A percentile compares a stretch with the other conserved stretches of the same genome.
phyloP scores from a whole-genome alignment of 768 basidiomycete genomes.

The Lactarius evosmus region DNA sequence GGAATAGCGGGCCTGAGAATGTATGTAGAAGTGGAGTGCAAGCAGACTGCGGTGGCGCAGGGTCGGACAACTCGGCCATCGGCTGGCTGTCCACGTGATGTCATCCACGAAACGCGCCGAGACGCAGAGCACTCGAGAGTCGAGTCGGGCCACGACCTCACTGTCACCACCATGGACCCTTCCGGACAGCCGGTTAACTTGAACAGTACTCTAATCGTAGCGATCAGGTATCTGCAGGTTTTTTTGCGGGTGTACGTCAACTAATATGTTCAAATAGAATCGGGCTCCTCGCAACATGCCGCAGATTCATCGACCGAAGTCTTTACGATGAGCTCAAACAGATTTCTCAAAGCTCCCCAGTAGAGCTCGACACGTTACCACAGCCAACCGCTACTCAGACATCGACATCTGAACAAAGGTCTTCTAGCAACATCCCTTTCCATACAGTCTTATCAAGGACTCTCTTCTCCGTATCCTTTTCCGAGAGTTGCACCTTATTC shows the following conservation, averaged over 20 bases:
- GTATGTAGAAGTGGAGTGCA: too few species aligned
- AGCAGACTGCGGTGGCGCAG: too few species aligned
- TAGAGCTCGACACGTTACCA: slow-evolving; percentile 25
- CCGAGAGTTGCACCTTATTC: slow-evolving; percentile 73
- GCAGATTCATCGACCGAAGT: slow-evolving; percentile 23
- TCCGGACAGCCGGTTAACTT: not conserved
- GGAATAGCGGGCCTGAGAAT: too few species aligned
- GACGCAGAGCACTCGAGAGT: too few species aligned
- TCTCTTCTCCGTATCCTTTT: slow-evolving; percentile 67
- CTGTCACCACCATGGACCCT: not conserved
- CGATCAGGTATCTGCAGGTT: not conserved
- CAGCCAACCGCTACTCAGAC: slow-evolving; percentile 11
- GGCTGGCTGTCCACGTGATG: too few species aligned
- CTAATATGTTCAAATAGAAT: slow-evolving; percentile 15
- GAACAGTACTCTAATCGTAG: slow-evolving; percentile 7
- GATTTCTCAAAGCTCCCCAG: slow-evolving; percentile 9
- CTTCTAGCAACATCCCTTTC: slow-evolving; percentile 30
- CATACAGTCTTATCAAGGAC: slow-evolving; percentile 57
- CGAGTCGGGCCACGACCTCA: not conserved
- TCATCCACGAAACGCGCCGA: too few species aligned
- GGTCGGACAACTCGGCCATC: too few species aligned
- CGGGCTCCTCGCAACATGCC: slow-evolving; percentile 24
- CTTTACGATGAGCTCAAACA: slow-evolving; percentile 26
- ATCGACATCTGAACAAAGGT: slow-evolving; percentile 16
- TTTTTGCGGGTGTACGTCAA: not conserved